A percentile compares a stretch with the other conserved stretches of the same genome.
These are phyloP conservation scores for Ascodesmis nigricans DNA, from an alignment of 495 filamentous ascomycete species.

Conservation along the genomic window DNA sequence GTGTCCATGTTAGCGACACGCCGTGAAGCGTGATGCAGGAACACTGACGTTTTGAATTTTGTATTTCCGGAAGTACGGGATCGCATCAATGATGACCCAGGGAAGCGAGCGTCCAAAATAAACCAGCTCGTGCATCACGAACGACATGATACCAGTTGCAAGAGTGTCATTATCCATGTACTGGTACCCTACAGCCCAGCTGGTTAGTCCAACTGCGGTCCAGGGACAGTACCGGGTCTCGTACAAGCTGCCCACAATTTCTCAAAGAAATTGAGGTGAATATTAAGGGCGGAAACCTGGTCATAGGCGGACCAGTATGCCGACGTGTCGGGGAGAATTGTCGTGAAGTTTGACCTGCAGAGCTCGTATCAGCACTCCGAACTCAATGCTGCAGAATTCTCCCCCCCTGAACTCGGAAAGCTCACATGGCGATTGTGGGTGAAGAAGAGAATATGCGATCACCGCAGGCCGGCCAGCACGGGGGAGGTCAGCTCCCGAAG, in stretches of 20 bases:
- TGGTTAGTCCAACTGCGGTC: neutral
- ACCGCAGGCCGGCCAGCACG: too few relatives aligned
- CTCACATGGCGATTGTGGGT: too few relatives aligned
- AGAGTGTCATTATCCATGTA: conserved; percentile 96
- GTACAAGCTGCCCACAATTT: conserved; percentile 63
- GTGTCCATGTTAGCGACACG: conserved; percentile 4
- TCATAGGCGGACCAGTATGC: conserved; percentile 65
- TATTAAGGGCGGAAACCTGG: conserved; percentile 67
- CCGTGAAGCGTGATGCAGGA: too few relatives aligned
- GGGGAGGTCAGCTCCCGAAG: too few relatives aligned
- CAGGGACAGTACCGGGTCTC: conserved; percentile 5
- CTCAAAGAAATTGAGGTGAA: conserved; percentile 67
- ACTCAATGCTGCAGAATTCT: too few relatives aligned
- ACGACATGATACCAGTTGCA: conserved; percentile 86
- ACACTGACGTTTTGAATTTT: conserved; percentile 79
- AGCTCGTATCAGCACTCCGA: too few relatives aligned
- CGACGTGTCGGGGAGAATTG: conserved; percentile 15
- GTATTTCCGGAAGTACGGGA: conserved; percentile 72
- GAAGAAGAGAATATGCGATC: too few relatives aligned
- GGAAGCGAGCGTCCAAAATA: conserved; percentile 87
- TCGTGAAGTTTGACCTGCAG: conserved; percentile 22
- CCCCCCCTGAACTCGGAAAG: too few relatives aligned
- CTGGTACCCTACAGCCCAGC: conserved; percentile 58
- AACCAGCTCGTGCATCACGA: conserved; percentile 77
- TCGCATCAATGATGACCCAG: conserved; percentile 78